Evolutionary conservation across 805 yeast species (phyloP), one percentile per base, ranked within the genome.

Genomic region (Kluyveromyces siamensis): DNA sequence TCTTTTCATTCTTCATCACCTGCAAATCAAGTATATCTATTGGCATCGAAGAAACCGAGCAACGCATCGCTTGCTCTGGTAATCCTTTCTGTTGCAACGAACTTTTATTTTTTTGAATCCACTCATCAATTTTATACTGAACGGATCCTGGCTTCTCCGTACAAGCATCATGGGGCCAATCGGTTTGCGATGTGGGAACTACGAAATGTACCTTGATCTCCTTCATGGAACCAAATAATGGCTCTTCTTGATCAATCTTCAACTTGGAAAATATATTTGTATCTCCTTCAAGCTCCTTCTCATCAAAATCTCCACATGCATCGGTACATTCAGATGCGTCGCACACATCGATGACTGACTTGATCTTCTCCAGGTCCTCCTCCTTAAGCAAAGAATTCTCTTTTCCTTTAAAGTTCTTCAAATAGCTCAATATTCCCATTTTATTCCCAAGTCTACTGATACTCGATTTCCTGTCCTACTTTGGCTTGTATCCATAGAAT

Each of bases 161-260:
- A 8, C 74, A 71, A 2, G 96, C 87, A 59, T 85, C 85, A 52
- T 79, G 91, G 14, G 68, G 70, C 99, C 99, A 91, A 65, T 91
- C 95, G 0, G 77, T 62, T 55, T 81, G 81, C 10, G 93, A 95
- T 0, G 97, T 89, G 2, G 96, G 84, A 0, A 90, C 81, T 35
- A 91, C 67, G 19, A 88, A 69, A 55, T 90, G 97, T 21, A 84
- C 60, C 2, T 81, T 83, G 41, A 80, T 80, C 1, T 85, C 81
- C 52, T 75, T 76, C 0, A 95, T 81, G 6, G 90, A 73, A 50
- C 84, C 82, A 79, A 85, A 88, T 27, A 89, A 70, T 7, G 75
- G 75, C 21, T 54, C 59, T 19, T 57, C 71, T 48, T 57, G 54
- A 45, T 65, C 69, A 43, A 65, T 58, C 40, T 60, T 55, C 44